phyloP scores from a whole-genome alignment of 495 filamentous ascomycete genomes.

The Geopyxis carbonaria region DNA sequence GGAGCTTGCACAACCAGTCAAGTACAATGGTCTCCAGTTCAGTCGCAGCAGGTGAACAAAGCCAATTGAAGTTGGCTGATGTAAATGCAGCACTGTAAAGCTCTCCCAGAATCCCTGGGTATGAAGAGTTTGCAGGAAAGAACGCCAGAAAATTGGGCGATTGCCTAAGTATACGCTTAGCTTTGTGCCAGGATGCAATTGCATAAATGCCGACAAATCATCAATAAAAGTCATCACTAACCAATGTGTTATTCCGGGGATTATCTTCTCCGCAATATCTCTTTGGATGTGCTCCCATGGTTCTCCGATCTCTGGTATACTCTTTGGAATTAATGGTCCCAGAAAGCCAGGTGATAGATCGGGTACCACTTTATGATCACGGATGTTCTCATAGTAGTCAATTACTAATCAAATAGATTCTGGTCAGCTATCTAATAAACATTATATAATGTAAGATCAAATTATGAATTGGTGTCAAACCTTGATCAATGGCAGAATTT shows the following conservation, averaged over 20 bases:
- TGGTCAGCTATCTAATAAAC: background rate
- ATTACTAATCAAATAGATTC: slow-evolving; percentile 38
- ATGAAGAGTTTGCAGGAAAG: slow-evolving; percentile 70
- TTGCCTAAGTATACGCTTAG: slow-evolving; percentile 32
- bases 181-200: slow-evolving; percentile 70
- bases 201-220: slow-evolving; percentile 44
- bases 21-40: slow-evolving; percentile 89
- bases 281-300: slow-evolving; percentile 62
- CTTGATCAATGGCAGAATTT: slow-evolving; percentile 63
- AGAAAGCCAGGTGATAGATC: slow-evolving; percentile 77
- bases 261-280: slow-evolving; percentile 75
- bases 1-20: slow-evolving; percentile 70
- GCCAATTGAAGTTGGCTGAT: slow-evolving; percentile 91
- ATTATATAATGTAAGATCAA: background rate
- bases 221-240: slow-evolving; percentile 17
- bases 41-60: slow-evolving; percentile 87
- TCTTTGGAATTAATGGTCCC: slow-evolving; percentile 54
- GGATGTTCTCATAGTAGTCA: slow-evolving; percentile 63
- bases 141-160: slow-evolving; percentile 94
- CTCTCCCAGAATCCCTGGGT: slow-evolving; percentile 80
- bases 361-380: slow-evolving; percentile 54
- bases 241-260: slow-evolving; percentile 93
- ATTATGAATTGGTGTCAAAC: slow-evolving; percentile 3
- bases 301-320: slow-evolving; percentile 57
- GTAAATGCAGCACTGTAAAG: slow-evolving; percentile 81